Evolutionary conservation across 139 green algal species (phyloP), one percentile per base, ranked within the genome.

Genomic region (Yamagishiella unicocca): DNA sequence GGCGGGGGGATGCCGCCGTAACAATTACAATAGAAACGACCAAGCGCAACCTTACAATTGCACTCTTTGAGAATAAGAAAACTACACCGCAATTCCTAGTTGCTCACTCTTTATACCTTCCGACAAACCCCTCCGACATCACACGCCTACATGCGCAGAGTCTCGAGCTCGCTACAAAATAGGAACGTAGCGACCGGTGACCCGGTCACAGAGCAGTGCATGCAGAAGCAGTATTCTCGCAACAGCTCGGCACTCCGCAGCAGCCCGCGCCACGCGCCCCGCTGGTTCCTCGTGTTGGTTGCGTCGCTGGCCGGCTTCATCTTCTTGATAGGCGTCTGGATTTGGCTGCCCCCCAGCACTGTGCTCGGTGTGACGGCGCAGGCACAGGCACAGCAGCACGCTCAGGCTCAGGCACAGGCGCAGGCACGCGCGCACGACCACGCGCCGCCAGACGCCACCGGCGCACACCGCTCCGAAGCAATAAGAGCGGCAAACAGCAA

Each of bases 291-390:
- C 12, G 19, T 84, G 6, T 40, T 74, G 21, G 2, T 67, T 19
- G 55, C 40, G 2, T 58, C 78, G 4, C 1, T 62, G 4, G 19
- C 61, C 33, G 78, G 55, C 27, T 84, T 73, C n/a, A 17, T 17
- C 37, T 33, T 84, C 27, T 58, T 84, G 38, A 43, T 84, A 10
- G 24, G 8, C 78, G 14, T 84, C 58, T 84, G 78, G 75, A 38
- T 21, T 25, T 70, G 75, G 75, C 75, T 83, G 25, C 75, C 50
- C 1, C 75, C 75, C 8, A 37, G 33, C 50, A 83, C 75, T 22
- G 50, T 70, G 1, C 33, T 83, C 0, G 75, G 50, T 21, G 53
- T 68, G 14, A 70, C 75, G 17, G 75, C 75, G 33, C 75, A 71
- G 53, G 75, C 50, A 10, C 74, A 78, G 40, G 70, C 70, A n/a